phyloP scores from a whole-genome alignment of 2,329 filamentous ascomycete genomes.

The Beauveria scarabaeidicola region DNA sequence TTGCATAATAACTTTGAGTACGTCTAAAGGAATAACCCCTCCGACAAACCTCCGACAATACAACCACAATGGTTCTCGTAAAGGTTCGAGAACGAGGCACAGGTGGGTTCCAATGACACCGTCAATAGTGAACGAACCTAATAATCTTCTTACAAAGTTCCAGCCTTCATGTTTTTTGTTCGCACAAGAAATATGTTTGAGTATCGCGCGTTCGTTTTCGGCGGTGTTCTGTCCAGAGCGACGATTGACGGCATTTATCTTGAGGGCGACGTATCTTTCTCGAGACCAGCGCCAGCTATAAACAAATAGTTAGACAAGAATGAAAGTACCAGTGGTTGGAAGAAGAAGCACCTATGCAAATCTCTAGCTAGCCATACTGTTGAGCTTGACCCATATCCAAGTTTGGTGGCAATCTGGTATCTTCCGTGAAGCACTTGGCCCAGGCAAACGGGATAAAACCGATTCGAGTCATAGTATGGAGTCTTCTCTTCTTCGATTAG shows the following conservation, averaged over 20 bases:
- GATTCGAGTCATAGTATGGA: background rate
- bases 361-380: conserved; percentile 12
- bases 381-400: conserved; percentile 9
- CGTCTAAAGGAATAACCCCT: conserved; percentile 8
- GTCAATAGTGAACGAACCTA: conserved; percentile 12
- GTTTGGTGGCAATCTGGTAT: conserved; percentile 11
- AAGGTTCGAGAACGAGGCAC: conserved; percentile 16
- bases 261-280: background rate
- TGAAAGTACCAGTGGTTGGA: background rate
- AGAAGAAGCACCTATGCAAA: conserved; percentile 1
- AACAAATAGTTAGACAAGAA: background rate
- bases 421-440: conserved; percentile 2
- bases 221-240: too few relatives aligned
- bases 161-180: background rate
- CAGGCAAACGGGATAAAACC: background rate
- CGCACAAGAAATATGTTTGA: background rate
- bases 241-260: background rate
- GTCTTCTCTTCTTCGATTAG: background rate
- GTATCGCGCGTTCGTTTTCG: background rate
- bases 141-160: background rate
- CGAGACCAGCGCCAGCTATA: background rate
- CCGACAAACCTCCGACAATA: conserved; percentile 16
- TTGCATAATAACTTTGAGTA: conserved; percentile 17
- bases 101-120: conserved; percentile 8
- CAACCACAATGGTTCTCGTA: conserved; percentile 19